Conservation (phyloP, 176 grass and related monocot species). For the barley (Hordeum vulgare) region DNA sequence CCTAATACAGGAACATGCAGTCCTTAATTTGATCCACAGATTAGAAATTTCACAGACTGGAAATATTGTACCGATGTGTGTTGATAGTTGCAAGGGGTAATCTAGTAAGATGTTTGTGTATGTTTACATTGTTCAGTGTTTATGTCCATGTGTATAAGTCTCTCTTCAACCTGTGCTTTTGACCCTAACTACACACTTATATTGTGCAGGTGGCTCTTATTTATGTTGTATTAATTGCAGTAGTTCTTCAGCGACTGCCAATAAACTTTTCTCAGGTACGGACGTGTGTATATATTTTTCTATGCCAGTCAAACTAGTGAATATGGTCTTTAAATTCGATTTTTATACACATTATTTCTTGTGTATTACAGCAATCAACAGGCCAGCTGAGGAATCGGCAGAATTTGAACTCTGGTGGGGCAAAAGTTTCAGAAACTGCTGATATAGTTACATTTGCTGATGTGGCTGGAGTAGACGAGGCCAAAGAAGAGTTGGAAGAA, state of each 20-base stretch:
- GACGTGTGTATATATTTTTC: neutral
- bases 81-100: neutral
- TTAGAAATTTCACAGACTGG: neutral
- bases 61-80: neutral
- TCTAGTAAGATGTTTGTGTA: neutral
- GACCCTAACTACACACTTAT: conserved; percentile 6
- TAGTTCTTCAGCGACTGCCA: conserved; percentile 74
- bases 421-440: conserved; percentile 68
- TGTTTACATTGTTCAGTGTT: neutral
- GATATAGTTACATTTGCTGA: conserved; percentile 92
- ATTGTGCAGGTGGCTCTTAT: conserved; percentile 84
- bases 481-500: conserved; percentile 99
- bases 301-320: conserved; percentile 14
- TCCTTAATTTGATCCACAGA: neutral
- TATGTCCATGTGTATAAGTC: neutral
- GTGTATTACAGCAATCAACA: conserved; percentile 67
- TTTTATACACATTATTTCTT: conserved; percentile 29
- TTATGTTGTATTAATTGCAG: conserved; percentile 91
- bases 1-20: neutral
- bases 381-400: conserved; percentile 87
- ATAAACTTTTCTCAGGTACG: conserved; percentile 84
- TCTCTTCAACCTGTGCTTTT: neutral
- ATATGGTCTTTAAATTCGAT: neutral
- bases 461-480: conserved; percentile 98
- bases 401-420: conserved; percentile 50